Evolutionary conservation across 73 alveolate species (phyloP).

Genomic region (Paramecium tetraurelia): DNA sequence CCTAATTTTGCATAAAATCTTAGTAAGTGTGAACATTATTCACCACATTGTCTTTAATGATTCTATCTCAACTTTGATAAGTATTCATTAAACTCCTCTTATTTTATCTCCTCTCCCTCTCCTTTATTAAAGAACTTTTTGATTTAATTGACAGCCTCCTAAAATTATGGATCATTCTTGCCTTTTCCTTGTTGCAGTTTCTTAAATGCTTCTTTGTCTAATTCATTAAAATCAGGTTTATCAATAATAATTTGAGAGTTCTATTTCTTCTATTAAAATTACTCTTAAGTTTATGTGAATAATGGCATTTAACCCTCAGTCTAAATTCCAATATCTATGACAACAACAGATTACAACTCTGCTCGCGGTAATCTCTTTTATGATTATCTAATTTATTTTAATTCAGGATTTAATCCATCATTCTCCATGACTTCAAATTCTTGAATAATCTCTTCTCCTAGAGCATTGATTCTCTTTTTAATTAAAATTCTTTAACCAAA

Average conservation of each 20-base stretch:
- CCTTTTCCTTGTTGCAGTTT: background rate
- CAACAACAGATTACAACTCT: background rate
- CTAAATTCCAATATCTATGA: background rate
- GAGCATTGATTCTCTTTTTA: background rate
- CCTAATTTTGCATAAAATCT: constrained; percentile 53
- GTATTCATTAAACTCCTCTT: constrained; percentile 41
- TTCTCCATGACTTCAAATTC: background rate
- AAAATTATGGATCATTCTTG: constrained; percentile 36
- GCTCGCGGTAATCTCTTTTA: constrained; percentile 8
- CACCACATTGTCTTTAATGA: constrained; percentile 48
- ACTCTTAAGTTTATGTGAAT: constrained; percentile 12
- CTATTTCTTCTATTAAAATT: background rate
- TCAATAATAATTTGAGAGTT: background rate
- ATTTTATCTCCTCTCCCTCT: background rate
- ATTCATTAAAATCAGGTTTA: constrained; percentile 31
- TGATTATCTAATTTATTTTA: background rate
- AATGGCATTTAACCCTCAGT: background rate
- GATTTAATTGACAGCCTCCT: background rate
- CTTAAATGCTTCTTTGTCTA: constrained; percentile 34
- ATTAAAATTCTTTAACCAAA: constrained; percentile 19
- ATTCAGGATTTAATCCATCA: background rate
- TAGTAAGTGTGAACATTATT: constrained; percentile 33
- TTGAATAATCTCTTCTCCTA: constrained; percentile 31
- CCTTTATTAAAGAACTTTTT: constrained; percentile 26
- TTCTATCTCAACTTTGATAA: background rate